Conservation (phyloP, 164 flowering plant species). For the Vitis rupestris region DNA sequence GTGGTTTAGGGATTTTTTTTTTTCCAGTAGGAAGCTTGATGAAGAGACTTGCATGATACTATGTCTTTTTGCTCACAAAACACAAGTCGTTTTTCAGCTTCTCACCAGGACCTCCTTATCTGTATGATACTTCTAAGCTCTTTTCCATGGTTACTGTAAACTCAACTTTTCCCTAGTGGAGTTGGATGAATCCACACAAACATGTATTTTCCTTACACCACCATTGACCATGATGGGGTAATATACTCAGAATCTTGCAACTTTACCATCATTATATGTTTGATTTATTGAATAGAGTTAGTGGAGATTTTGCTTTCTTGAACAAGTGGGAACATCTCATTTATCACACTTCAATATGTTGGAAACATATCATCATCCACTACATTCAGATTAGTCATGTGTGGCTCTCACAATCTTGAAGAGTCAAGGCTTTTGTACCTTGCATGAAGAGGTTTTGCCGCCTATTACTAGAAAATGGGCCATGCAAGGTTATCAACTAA, state of each 20-base stretch:
- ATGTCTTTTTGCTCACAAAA: no score
- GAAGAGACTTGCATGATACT: no score
- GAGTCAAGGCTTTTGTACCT: constrained; percentile 4
- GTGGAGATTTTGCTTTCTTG: background rate
- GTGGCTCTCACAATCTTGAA: constrained; percentile 11
- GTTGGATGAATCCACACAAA: background rate
- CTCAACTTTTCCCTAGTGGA: constrained; percentile 1
- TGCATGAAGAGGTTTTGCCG: no score
- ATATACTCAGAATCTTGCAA: constrained; percentile 13
- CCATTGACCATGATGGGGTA: constrained; percentile 4
- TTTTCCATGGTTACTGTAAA: background rate
- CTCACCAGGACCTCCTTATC: background rate
- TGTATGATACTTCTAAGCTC: background rate
- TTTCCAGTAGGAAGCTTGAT: no score
- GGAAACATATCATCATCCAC: constrained; percentile 26
- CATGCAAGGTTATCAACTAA: no score
- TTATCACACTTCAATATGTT: constrained; percentile 13
- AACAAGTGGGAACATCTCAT: constrained; percentile 18
- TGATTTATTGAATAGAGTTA: background rate
- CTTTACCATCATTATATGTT: background rate
- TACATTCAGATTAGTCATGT: constrained; percentile 4
- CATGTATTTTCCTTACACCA: background rate
- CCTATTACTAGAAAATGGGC: no score
- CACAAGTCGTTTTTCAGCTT: background rate
- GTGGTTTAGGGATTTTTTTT: no score